A percentile compares a stretch with the other conserved stretches of the same genome.
Evolutionary conservation across 306 rosid genomes (phyloP).

Genomic region (Glycine soja): DNA sequence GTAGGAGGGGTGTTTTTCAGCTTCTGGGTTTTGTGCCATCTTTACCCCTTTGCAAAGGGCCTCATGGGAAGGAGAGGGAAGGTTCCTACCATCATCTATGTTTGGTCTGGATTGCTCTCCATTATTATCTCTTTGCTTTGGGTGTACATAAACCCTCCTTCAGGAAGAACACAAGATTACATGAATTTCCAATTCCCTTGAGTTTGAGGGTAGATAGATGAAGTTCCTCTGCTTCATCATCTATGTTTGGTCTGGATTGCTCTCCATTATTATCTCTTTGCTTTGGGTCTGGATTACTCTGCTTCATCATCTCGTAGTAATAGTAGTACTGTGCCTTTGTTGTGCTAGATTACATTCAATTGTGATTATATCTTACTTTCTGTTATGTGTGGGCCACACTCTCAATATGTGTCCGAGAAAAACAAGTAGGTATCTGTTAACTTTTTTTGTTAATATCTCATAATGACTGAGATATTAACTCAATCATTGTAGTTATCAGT

Average conservation of each 20-base stretch:
- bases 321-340: constrained; percentile 35
- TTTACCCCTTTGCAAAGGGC: constrained; percentile 84
- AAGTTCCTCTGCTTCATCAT: constrained; percentile 39
- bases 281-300: too few species aligned
- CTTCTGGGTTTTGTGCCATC: constrained; percentile 88
- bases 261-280: too few species aligned
- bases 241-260: too few species aligned
- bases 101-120: constrained; percentile 87
- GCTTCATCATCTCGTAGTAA: constrained; percentile 51
- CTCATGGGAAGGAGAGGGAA: constrained; percentile 81
- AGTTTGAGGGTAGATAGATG: too few species aligned
- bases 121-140: constrained; percentile 82
- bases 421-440: too few species aligned
- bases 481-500: background rate
- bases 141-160: constrained; percentile 85
- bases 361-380: constrained; percentile 2
- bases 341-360: constrained; percentile 24
- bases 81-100: constrained; percentile 83
- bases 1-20: constrained; percentile 90
- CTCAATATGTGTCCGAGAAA: background rate
- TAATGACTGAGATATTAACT: too few species aligned
- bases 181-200: constrained; percentile 72
- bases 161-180: constrained; percentile 62
- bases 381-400: too few species aligned
- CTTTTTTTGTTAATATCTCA: too few species aligned